Base-by-base conservation (phyloP, 768 basidiomycete genomes). In the Lactifluus hygrophoroides region DNA sequence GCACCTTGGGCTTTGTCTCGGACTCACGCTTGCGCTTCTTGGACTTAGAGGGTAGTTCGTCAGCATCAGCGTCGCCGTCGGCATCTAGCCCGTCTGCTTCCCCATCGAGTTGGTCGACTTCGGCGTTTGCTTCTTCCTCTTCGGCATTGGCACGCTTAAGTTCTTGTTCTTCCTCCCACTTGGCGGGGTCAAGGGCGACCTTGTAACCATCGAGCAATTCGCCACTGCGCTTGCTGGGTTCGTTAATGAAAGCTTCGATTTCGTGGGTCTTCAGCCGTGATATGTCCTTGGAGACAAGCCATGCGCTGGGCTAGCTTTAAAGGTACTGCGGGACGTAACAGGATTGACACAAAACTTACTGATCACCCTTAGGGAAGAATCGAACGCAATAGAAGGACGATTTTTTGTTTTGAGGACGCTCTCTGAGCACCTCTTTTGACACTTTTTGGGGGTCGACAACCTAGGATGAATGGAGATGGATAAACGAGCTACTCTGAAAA, bases 311-410 rank as follows among this genome's bases (percentile, higher is more conserved):
- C 42, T 25, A 32, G 14, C 45, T 27, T 67, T 51, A 14, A 57
- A 59, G 46, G 54, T 30, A 42, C 21, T 56, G 50, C 14, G 52
- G n/a, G n/a, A n/a, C n/a, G 56, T 47, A 43, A 52, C 56, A 65
- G 51, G 54, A 54, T 28, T 46, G 9, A 38, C 38, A 16, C 57
- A 44, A 43, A 21, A 84, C 95, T 71, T 67, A 98, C 96, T 85
- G 90, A 73, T 97, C 95, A 51, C 90, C 94, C 28, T 80, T 81
- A 5, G 96, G 94, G 80, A 96, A 98, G 80, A 94, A 99, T 63
- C 86, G 78, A 32, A 85, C 79, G 62, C 83, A 83, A 72, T 89
- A 86, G 64, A 83, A 86, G 13, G 74, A 75, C 10, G 80, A 75
- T 72, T 89, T 94, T 73, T 86, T 88, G 66, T 76, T 78, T 3